Evolutionary conservation across 768 basidiomycete genomes (phyloP), one percentile per base, ranked within the genome.

Genomic region (Macrolepiota dolichaula): DNA sequence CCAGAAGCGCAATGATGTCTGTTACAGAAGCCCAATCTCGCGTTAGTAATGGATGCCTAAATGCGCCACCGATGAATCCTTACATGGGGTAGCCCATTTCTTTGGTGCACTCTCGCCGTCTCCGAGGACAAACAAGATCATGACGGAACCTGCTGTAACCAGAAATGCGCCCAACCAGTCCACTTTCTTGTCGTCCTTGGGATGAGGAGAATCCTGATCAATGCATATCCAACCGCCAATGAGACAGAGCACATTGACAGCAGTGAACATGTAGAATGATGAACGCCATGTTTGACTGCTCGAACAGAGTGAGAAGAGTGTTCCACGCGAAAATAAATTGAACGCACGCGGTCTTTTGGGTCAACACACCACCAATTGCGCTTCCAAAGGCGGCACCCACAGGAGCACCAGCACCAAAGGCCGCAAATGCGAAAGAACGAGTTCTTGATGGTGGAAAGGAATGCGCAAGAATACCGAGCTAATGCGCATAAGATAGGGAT

Each of bases 321-420:
- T 40, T 40, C 38, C 17, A 13, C 10, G 38, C 17, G 38, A 17
- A 12, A 40, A n/a, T 5, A 47, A 47, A 47, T 9, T n/a, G 22
- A 47, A 70, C 76, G 40, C 58, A 79, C 81, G 59, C 57, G n/a
- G 82, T 76, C 12, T 73, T 72, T 66, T 92, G 81, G 0, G 87
- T 89, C 22, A 92, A 72, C 1, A 87, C 73, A 15, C 91, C 92
- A n/a, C 92, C 92, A 0, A 93, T 62, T 0, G 85, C 73, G 32
- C 79, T 79, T 1, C 94, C 93, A 17, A 94, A 73, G 0, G 85
- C 88, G 0, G 81, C 89, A 0, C 94, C 94, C 6, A 95, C 68
- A 0, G 94, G 93, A 0, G 89, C 91, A 27, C 94, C 95, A 0
- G 92, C 91, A 0, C 89, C 81, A 65, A 94, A 96, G 0, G 88